Percentiles rank a stretch among this genome's conserved stretches.
phyloP scores from a whole-genome alignment of 805 yeast species.

The Teunomyces barrocoloradensis region DNA sequence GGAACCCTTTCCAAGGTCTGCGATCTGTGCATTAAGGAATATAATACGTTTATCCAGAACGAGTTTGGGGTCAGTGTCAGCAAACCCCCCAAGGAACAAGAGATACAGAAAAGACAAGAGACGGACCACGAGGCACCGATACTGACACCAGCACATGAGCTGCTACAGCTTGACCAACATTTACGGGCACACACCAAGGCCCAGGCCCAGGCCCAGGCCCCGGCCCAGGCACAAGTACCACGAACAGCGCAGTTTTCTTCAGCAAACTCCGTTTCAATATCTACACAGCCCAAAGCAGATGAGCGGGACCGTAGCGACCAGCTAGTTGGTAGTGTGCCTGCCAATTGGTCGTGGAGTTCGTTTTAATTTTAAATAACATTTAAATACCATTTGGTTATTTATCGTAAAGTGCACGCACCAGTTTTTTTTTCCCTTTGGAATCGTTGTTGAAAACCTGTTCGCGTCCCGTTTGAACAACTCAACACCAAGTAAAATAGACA shows the following conservation, averaged over 20 bases:
- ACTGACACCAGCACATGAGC: not conserved
- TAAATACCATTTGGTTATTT: not conserved
- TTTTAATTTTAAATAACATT: slow-evolving; percentile 33
- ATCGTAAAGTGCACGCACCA: slow-evolving; percentile 1
- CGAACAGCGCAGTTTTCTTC: not conserved
- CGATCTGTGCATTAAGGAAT: slow-evolving; percentile 61
- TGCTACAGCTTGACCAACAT: not conserved
- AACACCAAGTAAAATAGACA: not conserved
- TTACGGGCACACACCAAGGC: not conserved
- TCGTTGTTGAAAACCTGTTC: not conserved
- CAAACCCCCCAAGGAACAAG: not conserved
- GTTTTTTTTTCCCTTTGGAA: no score
- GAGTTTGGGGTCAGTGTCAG: slow-evolving; percentile 34
- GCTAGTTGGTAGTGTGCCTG: slow-evolving; percentile 54
- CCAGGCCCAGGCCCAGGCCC: not conserved
- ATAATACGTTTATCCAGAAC: slow-evolving; percentile 46
- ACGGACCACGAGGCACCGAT: not conserved
- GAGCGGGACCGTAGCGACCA: slow-evolving; percentile 36
- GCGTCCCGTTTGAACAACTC: not conserved
- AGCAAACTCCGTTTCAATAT: not conserved
- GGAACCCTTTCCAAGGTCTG: slow-evolving; percentile 72
- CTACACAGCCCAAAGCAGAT: not conserved
- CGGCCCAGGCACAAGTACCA: not conserved
- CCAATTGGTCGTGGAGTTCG: slow-evolving; percentile 80
- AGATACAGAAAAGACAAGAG: not conserved